phyloP scores from a whole-genome alignment of 2,329 filamentous ascomycete genomes.

The Ceratocystis huliohia region DNA sequence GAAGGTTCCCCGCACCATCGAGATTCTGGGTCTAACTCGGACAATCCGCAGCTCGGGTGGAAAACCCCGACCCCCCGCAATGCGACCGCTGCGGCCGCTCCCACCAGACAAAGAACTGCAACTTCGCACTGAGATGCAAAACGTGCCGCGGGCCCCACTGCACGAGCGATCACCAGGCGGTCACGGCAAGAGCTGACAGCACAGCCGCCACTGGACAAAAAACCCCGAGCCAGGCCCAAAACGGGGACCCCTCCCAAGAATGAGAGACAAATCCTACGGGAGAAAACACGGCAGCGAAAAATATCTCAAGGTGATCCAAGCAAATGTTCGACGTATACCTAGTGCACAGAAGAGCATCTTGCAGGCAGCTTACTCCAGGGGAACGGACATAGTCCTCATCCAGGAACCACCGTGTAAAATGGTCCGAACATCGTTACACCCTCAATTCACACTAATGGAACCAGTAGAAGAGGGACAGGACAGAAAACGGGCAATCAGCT shows the following conservation, averaged over 20 bases:
- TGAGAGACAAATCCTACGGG: not conserved
- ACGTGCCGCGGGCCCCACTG: too few relatives aligned
- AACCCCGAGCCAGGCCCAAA: not conserved
- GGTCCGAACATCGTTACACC: too few relatives aligned
- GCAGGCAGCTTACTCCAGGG: not conserved
- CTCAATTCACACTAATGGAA: not conserved
- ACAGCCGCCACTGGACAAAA: too few relatives aligned
- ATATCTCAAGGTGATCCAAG: not conserved
- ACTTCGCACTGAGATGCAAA: not conserved
- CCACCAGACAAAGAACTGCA: not conserved
- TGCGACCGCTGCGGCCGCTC: not conserved
- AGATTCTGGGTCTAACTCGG: too few relatives aligned
- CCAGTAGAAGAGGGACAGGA: not conserved
- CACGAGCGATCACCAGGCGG: too few relatives aligned
- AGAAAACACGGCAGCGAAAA: not conserved
- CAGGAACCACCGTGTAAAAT: not conserved
- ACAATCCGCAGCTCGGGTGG: too few relatives aligned
- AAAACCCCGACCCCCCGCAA: too few relatives aligned
- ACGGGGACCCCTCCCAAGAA: not conserved
- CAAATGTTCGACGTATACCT: not conserved
- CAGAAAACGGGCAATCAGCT: too few relatives aligned
- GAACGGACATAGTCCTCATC: not conserved
- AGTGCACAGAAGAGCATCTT: not conserved
- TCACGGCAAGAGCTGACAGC: too few relatives aligned
- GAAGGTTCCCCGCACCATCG: too few relatives aligned